Evolutionary conservation across 768 basidiomycete species (phyloP).

Genomic region (Paxillus rubicundulus): DNA sequence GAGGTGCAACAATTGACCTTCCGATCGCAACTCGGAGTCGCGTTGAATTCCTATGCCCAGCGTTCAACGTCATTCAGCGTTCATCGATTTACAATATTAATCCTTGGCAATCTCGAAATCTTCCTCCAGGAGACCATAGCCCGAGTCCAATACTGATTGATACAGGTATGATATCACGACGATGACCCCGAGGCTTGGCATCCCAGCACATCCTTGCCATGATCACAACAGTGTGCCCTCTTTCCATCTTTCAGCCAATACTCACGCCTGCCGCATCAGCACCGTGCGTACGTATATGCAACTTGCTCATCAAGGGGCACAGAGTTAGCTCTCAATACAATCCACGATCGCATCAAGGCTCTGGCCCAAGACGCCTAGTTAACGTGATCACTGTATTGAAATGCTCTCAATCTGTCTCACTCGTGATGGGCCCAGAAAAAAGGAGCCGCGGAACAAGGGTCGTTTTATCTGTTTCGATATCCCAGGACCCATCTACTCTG

Average conservation of each 20-base stretch:
- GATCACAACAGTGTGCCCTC: slow-evolving; percentile 15
- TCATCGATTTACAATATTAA: background rate
- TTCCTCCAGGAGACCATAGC: background rate
- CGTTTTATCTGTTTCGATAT: slow-evolving; percentile 22
- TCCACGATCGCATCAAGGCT: slow-evolving; percentile 24
- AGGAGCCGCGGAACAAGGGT: slow-evolving; percentile 20
- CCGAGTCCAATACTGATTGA: slow-evolving; percentile 1
- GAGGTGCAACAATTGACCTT: too few species aligned
- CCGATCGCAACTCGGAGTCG: too few species aligned
- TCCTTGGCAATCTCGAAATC: background rate
- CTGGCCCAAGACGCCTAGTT: background rate
- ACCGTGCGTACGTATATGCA: background rate
- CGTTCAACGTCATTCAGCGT: too few species aligned
- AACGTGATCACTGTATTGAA: too few species aligned
- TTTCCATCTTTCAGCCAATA: slow-evolving; percentile 32
- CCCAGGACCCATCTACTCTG: slow-evolving; percentile 9
- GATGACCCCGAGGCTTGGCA: background rate
- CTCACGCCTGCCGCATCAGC: slow-evolving; percentile 22
- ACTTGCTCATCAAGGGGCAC: slow-evolving; percentile 28
- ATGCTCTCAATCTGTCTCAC: background rate
- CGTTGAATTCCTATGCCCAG: too few species aligned
- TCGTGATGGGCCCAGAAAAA: slow-evolving; percentile 28
- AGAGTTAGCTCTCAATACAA: too few species aligned
- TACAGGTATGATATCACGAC: background rate
- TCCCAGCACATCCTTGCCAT: background rate